Conservation (phyloP, 805 yeast genomes). For the Metschnikowia proteae region DNA sequence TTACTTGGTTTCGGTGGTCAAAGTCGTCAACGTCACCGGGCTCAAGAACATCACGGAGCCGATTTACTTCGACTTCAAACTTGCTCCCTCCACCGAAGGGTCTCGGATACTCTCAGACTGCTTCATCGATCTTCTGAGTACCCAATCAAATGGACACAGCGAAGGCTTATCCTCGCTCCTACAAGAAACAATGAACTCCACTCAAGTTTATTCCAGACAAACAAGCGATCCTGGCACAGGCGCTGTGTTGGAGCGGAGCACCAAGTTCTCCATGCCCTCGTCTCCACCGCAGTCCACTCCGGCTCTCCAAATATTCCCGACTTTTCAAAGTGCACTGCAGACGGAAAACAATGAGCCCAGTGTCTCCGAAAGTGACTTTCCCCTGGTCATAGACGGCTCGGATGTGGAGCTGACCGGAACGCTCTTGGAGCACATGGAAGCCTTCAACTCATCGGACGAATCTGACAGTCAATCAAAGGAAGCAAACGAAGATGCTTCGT, state of each 20-base stretch:
- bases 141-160: background rate
- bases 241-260: background rate
- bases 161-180: conserved; percentile 11
- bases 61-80: conserved; percentile 25
- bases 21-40: conserved; percentile 9
- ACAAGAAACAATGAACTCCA: conserved; percentile 13
- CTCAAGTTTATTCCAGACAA: conserved; percentile 7
- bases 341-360: background rate
- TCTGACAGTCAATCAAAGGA: background rate
- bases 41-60: conserved; percentile 14
- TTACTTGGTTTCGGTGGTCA: conserved; percentile 14
- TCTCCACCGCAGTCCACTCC: conserved; percentile 10
- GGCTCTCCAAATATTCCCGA: background rate
- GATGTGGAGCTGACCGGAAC: conserved; percentile 31
- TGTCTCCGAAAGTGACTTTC: background rate
- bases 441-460: background rate
- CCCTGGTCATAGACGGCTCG: conserved; percentile 30
- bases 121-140: conserved; percentile 14
- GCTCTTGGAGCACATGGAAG: conserved; percentile 13
- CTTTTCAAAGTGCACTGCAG: background rate
- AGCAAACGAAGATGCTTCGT: conserved; percentile 7
- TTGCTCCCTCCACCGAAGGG: background rate
- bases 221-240: background rate
- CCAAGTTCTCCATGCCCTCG: conserved; percentile 8
- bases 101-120: conserved; percentile 1